Evolutionary conservation across 208 protist genomes (phyloP).

Genomic region (Leishmania braziliensis): DNA sequence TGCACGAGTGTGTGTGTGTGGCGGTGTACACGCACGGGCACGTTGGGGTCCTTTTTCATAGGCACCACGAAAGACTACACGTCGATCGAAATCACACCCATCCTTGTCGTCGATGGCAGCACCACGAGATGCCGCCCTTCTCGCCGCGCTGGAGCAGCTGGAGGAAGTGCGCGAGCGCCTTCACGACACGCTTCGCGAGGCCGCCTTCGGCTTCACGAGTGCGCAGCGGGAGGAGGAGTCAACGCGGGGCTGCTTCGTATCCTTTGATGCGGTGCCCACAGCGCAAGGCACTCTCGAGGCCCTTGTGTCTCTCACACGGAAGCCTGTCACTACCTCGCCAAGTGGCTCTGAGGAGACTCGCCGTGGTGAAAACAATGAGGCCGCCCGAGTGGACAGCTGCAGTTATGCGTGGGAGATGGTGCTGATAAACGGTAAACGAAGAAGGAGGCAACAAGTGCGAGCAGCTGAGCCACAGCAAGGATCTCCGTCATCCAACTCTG

Average conservation of each 20-base stretch:
- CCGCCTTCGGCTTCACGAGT: conserved; percentile 48
- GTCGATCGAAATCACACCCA: not conserved
- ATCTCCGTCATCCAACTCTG: not conserved
- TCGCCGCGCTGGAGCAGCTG: conserved; percentile 37
- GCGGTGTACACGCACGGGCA: not conserved
- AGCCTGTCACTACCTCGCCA: not conserved
- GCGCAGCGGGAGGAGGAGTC: conserved; percentile 57
- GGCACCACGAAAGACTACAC: not conserved
- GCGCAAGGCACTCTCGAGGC: conserved; percentile 28
- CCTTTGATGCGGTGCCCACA: conserved; percentile 52
- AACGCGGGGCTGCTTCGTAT: conserved; percentile 47
- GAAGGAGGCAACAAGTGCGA: not conserved
- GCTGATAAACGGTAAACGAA: not conserved
- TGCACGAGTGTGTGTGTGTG: not conserved
- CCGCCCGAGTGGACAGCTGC: no score
- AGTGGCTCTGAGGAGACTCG: not conserved
- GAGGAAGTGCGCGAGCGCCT: conserved; percentile 44
- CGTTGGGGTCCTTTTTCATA: not conserved
- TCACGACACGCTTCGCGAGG: conserved; percentile 52
- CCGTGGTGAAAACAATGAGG: not conserved
- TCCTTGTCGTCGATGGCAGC: conserved; percentile 1
- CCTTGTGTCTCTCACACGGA: conserved; percentile 19
- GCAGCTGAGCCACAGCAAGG: not conserved
- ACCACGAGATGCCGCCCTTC: conserved; percentile 20
- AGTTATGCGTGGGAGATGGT: not conserved